These are phyloP conservation scores for Hibiscus trionum DNA, from an alignment of 345 rosid genomes.

Conservation along the genomic window DNA sequence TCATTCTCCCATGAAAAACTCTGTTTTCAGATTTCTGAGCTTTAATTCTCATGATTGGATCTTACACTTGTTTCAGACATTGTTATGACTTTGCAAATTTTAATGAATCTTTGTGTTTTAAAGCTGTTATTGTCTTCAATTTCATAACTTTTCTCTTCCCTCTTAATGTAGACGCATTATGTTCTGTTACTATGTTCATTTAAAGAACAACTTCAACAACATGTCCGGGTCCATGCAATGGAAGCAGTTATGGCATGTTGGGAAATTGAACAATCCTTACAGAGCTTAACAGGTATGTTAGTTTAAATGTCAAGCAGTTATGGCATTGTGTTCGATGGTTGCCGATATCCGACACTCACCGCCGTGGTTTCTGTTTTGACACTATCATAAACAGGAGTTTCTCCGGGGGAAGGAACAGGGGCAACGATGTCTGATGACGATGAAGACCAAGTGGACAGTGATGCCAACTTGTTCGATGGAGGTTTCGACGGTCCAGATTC, in stretches of 20 bases:
- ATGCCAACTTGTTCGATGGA: conserved; percentile 71
- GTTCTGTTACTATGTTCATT: conserved; percentile 89
- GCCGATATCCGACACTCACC: neutral
- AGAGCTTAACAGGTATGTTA: conserved; percentile 76
- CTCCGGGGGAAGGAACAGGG: conserved; percentile 93
- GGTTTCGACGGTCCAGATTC: conserved; percentile 58
- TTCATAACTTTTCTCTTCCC: neutral
- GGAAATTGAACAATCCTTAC: conserved; percentile 97
- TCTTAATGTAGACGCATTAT: conserved; percentile 64
- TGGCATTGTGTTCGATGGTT: neutral
- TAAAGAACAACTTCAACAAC: conserved; percentile 97
- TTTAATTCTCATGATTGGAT: too few species aligned
- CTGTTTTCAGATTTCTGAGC: too few species aligned
- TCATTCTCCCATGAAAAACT: too few species aligned
- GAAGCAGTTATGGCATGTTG: conserved; percentile 99
- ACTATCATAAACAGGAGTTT: conserved; percentile 57
- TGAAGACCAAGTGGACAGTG: conserved; percentile 93
- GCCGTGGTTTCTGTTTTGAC: neutral
- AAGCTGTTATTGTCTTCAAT: neutral
- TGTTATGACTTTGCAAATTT: neutral
- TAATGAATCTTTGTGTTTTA: too few species aligned
- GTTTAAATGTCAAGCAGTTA: neutral
- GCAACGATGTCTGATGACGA: conserved; percentile 99
- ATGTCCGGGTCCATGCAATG: conserved; percentile 98
- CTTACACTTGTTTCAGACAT: neutral